Evolutionary conservation across 2,329 filamentous ascomycete genomes (phyloP).

Genomic region (Colletotrichum sp.): DNA sequence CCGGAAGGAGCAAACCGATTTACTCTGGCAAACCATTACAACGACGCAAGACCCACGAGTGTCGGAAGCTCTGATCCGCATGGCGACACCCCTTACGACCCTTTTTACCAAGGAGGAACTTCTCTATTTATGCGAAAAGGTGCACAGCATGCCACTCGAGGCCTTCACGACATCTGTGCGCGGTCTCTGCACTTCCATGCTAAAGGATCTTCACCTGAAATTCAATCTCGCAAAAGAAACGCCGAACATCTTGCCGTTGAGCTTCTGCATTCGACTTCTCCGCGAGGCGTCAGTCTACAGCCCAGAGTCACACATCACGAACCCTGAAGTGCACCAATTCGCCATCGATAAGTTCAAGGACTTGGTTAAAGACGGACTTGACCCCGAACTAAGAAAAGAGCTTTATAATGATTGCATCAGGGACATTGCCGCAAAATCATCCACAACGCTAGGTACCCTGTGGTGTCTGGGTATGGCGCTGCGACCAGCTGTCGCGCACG

Average conservation of each 20-base stretch:
- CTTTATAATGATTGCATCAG: slow-evolving; percentile 72
- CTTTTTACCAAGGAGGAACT: slow-evolving; percentile 56
- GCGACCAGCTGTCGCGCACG: slow-evolving; percentile 48
- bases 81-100: slow-evolving; percentile 57
- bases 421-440: slow-evolving; percentile 68
- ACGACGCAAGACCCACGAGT: slow-evolving; percentile 84
- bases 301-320: slow-evolving; percentile 58
- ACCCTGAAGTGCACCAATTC: slow-evolving; percentile 67
- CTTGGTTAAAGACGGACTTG: slow-evolving; percentile 63
- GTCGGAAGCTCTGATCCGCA: slow-evolving; percentile 77
- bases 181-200: slow-evolving; percentile 63
- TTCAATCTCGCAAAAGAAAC: slow-evolving; percentile 37
- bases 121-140: slow-evolving; percentile 73
- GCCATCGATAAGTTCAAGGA: slow-evolving; percentile 65
- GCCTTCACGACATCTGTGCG: slow-evolving; percentile 67
- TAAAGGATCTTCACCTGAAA: slow-evolving; percentile 54
- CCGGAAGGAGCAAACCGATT: slow-evolving; percentile 73
- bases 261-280: slow-evolving; percentile 69
- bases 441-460: slow-evolving; percentile 74
- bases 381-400: slow-evolving; percentile 57
- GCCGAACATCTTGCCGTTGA: slow-evolving; percentile 49
- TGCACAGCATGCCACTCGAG: slow-evolving; percentile 67
- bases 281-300: slow-evolving; percentile 70
- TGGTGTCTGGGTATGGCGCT: slow-evolving; percentile 63
- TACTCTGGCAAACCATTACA: slow-evolving; percentile 83